Percentiles rank a stretch among this genome's conserved stretches.
These are phyloP conservation scores for Boletus barrowsii DNA, from an alignment of 768 basidiomycete species.

Conservation along the genomic window DNA sequence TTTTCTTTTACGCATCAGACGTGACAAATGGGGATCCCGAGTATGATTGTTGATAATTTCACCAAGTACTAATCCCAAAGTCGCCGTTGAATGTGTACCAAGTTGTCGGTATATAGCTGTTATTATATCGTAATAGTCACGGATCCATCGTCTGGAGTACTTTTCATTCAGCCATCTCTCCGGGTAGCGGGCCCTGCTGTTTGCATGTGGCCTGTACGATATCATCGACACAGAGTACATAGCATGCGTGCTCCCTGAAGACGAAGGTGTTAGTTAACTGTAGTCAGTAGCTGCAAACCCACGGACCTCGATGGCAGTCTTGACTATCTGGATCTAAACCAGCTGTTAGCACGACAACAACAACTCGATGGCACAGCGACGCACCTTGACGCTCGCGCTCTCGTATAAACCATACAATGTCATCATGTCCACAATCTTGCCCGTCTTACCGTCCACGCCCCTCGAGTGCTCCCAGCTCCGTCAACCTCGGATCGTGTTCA, in stretches of 20 bases:
- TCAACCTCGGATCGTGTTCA: constrained; percentile 90
- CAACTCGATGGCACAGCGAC: background rate
- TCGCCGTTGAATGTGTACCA: too few relatives aligned
- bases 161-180: constrained; percentile 46
- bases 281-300: background rate
- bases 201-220: constrained; percentile 87
- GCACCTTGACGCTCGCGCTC: constrained; percentile 90
- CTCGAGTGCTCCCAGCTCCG: constrained; percentile 89
- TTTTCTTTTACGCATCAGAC: too few relatives aligned
- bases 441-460: constrained; percentile 95
- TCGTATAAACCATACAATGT: constrained; percentile 91
- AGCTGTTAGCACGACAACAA: background rate
- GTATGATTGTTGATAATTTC: too few relatives aligned
- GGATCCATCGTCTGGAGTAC: background rate
- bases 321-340: constrained; percentile 84
- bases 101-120: too few relatives aligned
- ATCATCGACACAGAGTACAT: constrained; percentile 91
- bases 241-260: constrained; percentile 78
- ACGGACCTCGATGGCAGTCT: constrained; percentile 90
- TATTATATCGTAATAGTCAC: constrained; percentile 10
- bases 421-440: constrained; percentile 96
- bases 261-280: background rate
- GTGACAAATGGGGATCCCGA: too few relatives aligned
- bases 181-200: constrained; percentile 48
- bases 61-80: too few relatives aligned